Conservation (phyloP, 768 basidiomycete species). For the Pleurotus ostreatus region DNA sequence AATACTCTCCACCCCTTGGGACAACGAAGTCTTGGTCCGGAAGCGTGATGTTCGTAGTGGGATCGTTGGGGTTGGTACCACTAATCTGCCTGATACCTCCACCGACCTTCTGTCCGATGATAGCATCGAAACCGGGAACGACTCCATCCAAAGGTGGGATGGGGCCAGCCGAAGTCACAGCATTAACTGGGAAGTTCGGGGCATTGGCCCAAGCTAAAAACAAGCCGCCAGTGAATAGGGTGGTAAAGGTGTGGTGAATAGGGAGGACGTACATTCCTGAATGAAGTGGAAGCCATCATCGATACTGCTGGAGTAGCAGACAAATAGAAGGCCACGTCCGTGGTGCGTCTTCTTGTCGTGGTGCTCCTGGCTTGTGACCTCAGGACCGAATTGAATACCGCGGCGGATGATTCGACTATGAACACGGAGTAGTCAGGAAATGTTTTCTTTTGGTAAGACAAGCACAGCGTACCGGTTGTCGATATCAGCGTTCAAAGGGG, state of each 20-base stretch:
- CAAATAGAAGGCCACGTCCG: slow-evolving; percentile 47
- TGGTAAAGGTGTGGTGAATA: background rate
- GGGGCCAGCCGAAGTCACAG: slow-evolving; percentile 22
- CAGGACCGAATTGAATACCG: slow-evolving; percentile 50
- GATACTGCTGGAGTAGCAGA: slow-evolving; percentile 38
- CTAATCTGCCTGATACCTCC: slow-evolving; percentile 3
- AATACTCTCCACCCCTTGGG: slow-evolving; percentile 49
- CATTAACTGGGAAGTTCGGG: slow-evolving; percentile 28
- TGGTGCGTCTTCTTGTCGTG: slow-evolving; percentile 32
- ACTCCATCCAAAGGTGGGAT: slow-evolving; percentile 19
- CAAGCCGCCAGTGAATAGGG: background rate
- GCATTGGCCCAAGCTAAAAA: slow-evolving; percentile 35
- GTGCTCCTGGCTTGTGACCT: slow-evolving; percentile 37
- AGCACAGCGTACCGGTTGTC: slow-evolving; percentile 25
- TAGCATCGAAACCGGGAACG: slow-evolving; percentile 41
- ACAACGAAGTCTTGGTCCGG: slow-evolving; percentile 31
- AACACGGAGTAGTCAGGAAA: background rate
- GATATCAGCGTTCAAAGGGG: slow-evolving; percentile 11
- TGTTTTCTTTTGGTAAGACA: background rate
- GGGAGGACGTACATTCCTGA: slow-evolving; percentile 28
- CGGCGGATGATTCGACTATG: slow-evolving; percentile 41
- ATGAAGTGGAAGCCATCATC: slow-evolving; percentile 37
- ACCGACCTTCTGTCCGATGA: slow-evolving; percentile 34
- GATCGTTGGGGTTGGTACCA: slow-evolving; percentile 25
- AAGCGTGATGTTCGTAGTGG: slow-evolving; percentile 24